phyloP scores from a whole-genome alignment of 306 rosid genomes.

The Clitoria ternatea region DNA sequence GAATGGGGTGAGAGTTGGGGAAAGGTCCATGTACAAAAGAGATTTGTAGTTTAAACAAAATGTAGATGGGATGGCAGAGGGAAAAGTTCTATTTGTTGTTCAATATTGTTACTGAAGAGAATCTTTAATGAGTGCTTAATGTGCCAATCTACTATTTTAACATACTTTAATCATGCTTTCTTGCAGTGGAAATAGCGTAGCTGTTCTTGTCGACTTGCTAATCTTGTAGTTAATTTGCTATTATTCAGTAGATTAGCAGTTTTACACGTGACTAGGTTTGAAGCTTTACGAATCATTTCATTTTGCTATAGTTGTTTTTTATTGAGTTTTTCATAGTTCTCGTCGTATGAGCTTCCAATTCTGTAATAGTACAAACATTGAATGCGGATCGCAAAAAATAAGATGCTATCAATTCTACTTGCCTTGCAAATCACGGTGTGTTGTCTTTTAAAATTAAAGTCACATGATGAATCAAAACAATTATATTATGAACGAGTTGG shows the following conservation, averaged over 20 bases:
- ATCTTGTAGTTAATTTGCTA: background rate
- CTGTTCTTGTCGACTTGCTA: background rate
- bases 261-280: background rate
- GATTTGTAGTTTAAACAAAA: constrained; percentile 14
- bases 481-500: background rate
- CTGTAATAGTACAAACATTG: background rate
- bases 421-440: constrained; percentile 14
- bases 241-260: background rate
- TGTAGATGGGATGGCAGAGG: constrained; percentile 2
- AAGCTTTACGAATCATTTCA: background rate
- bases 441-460: background rate
- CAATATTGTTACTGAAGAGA: background rate
- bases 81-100: constrained; percentile 2
- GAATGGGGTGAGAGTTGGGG: constrained; percentile 17
- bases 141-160: background rate
- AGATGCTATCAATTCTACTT: background rate
- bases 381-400: background rate
- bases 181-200: background rate
- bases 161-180: background rate
- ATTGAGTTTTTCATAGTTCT: no score
- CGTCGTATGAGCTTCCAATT: background rate
- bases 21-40: constrained; percentile 37
- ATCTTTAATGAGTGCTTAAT: constrained; percentile 13
- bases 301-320: background rate
- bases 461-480: background rate